These are phyloP conservation scores for Cryptococcus jaspeensis DNA, from an alignment of 1,284 basidiomycete species.

Conservation along the genomic window DNA sequence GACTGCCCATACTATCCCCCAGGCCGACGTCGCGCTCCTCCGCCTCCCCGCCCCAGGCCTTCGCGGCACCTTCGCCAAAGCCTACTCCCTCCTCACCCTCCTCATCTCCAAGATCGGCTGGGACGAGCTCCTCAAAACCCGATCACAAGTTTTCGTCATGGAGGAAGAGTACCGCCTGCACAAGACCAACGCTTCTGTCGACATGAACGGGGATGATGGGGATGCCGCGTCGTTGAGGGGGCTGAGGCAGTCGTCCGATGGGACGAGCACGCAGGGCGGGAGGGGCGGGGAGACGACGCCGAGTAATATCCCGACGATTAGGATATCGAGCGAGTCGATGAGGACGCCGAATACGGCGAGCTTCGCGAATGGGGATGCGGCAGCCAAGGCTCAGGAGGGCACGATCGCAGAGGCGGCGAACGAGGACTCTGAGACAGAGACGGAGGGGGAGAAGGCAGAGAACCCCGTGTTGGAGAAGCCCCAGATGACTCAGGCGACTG, in stretches of 20 bases:
- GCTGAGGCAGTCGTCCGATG: conserved; percentile 18
- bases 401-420: not conserved
- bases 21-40: conserved; percentile 89
- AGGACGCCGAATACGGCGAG: conserved; percentile 36
- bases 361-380: conserved; percentile 3
- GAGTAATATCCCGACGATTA: conserved; percentile 73
- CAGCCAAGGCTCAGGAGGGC: too few species aligned
- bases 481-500: conserved; percentile 42
- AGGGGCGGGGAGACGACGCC: conserved; percentile 22
- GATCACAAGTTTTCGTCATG: conserved; percentile 97
- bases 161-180: conserved; percentile 90
- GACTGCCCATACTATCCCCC: conserved; percentile 1
- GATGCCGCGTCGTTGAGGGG: conserved; percentile 68
- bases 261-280: not conserved
- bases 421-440: conserved; percentile 6
- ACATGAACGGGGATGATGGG: conserved; percentile 60
- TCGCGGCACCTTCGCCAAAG: conserved; percentile 92
- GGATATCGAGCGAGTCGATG: conserved; percentile 79
- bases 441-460: conserved; percentile 51
- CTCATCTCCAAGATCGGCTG: conserved; percentile 93
- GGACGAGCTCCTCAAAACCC: conserved; percentile 94
- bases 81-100: conserved; percentile 84
- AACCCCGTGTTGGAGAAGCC: conserved; percentile 51
- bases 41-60: conserved; percentile 91
- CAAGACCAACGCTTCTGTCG: conserved; percentile 58